A percentile compares a stretch with the other conserved stretches of the same genome.
Conservation (phyloP, 176 grass and related monocot genomes). For the Carex pumila region DNA sequence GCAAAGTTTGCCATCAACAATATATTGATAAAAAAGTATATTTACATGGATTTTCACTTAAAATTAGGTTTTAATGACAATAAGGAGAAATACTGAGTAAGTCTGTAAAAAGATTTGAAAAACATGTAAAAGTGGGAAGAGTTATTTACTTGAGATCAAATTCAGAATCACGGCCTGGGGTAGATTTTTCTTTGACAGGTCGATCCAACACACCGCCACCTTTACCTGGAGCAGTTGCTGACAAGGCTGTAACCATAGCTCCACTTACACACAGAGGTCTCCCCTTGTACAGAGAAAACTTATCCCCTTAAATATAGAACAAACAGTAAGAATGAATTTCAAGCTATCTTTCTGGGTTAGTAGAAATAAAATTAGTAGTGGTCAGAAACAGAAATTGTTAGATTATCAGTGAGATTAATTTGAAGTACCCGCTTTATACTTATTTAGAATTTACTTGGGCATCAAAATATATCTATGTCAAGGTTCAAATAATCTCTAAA, state of each 20-base stretch:
- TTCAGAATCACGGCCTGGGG: constrained; percentile 78
- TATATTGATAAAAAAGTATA: no score
- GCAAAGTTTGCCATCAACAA: no score
- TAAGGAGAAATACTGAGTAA: neutral
- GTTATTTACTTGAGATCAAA: constrained; percentile 65
- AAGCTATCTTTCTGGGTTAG: neutral
- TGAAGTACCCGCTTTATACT: neutral
- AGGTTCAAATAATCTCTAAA: neutral
- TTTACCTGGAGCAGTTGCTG: constrained; percentile 68
- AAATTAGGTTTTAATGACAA: neutral
- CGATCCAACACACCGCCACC: constrained; percentile 85
- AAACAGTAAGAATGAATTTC: constrained; percentile 7
- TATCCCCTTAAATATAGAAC: constrained; percentile 49
- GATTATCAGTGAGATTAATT: neutral
- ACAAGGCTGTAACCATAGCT: constrained; percentile 40
- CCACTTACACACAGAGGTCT: constrained; percentile 25
- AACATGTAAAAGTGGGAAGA: neutral
- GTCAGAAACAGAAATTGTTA: neutral
- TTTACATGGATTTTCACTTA: neutral
- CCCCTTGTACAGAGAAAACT: constrained; percentile 31
- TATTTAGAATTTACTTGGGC: neutral
- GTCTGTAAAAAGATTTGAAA: neutral
- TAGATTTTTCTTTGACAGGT: constrained; percentile 67
- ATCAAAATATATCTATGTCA: neutral
- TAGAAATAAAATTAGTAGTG: neutral